phyloP scores from a whole-genome alignment of 805 yeast genomes.

The Dipodascopsis tothii region DNA sequence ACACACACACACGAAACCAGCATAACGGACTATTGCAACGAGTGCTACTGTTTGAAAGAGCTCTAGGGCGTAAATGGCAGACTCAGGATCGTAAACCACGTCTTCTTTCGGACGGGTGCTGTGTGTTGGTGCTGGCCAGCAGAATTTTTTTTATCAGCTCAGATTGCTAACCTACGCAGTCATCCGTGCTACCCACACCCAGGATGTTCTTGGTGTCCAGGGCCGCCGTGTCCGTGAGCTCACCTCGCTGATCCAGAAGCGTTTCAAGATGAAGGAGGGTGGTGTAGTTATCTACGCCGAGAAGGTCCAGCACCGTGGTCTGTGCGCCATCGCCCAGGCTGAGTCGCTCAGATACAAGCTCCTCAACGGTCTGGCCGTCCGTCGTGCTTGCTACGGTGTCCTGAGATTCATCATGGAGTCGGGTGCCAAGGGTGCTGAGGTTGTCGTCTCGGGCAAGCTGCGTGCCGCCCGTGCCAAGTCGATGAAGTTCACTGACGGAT shows the following conservation, averaged over 20 bases:
- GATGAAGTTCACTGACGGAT: slow-evolving; percentile 99
- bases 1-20: no score
- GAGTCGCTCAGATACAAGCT: slow-evolving; percentile 98
- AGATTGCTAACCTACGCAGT: slow-evolving; percentile 34
- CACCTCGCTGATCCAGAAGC: slow-evolving; percentile 94
- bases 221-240: slow-evolving; percentile 99
- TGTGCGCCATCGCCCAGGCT: slow-evolving; percentile 99
- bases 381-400: slow-evolving; percentile 99
- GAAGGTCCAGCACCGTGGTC: slow-evolving; percentile 99
- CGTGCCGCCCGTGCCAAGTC: slow-evolving; percentile 99
- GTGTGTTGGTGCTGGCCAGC: no score
- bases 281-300: slow-evolving; percentile 93
- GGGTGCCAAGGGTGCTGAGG: slow-evolving; percentile 99
- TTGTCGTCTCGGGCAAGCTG: slow-evolving; percentile 98
- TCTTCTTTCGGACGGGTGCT: no score
- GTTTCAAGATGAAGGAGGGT: slow-evolving; percentile 94
- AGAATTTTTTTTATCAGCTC: no score
- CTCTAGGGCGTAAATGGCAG: no score
- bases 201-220: slow-evolving; percentile 97
- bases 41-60: no score
- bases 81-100: no score
- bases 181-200: slow-evolving; percentile 98
- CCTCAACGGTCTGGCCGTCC: slow-evolving; percentile 96
- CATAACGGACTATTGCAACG: no score
- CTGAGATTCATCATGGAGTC: slow-evolving; percentile 99